phyloP scores from a whole-genome alignment of 2,329 filamentous ascomycete species.

The Claviceps paspali region DNA sequence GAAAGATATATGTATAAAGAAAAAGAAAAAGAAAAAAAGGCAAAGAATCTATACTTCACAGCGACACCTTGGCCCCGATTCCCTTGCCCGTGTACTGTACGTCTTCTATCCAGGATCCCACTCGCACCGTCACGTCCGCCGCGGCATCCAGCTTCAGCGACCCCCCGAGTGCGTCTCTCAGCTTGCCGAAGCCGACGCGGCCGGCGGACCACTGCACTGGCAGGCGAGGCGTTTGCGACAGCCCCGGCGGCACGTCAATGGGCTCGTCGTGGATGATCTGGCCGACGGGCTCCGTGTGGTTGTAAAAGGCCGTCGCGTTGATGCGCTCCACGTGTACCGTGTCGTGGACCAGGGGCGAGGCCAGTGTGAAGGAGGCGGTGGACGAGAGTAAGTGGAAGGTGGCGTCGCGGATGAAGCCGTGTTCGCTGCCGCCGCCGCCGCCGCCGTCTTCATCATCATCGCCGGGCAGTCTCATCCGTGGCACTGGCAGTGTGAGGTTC shows the following conservation, averaged over 20 bases:
- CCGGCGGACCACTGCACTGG: constrained; percentile 70
- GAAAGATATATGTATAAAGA: background rate
- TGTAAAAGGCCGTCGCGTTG: constrained; percentile 75
- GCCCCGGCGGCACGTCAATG: constrained; percentile 63
- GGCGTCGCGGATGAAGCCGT: constrained; percentile 68
- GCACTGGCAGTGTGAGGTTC: constrained; percentile 55
- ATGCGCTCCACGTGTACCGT: constrained; percentile 65
- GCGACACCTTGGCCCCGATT: constrained; percentile 45
- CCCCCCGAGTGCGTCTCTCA: constrained; percentile 68
- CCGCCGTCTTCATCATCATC: constrained; percentile 13
- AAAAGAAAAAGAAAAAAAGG: no score
- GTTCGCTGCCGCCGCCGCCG: constrained; percentile 14
- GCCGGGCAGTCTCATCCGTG: constrained; percentile 46
- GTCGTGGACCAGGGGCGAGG: constrained; percentile 60
- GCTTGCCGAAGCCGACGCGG: constrained; percentile 67
- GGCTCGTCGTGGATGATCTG: constrained; percentile 59
- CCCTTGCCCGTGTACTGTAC: constrained; percentile 57
- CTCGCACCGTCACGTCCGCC: constrained; percentile 57
- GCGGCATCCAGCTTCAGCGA: constrained; percentile 61
- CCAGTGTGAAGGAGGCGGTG: constrained; percentile 68
- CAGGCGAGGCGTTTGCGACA: constrained; percentile 56
- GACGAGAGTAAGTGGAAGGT: constrained; percentile 79
- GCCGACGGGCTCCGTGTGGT: constrained; percentile 63
- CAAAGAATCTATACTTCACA: no score
- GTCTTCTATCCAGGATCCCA: constrained; percentile 60